Percentiles rank a stretch among this genome's conserved stretches.
phyloP scores from a whole-genome alignment of 164 flowering plant species.

The Saururus chinensis region DNA sequence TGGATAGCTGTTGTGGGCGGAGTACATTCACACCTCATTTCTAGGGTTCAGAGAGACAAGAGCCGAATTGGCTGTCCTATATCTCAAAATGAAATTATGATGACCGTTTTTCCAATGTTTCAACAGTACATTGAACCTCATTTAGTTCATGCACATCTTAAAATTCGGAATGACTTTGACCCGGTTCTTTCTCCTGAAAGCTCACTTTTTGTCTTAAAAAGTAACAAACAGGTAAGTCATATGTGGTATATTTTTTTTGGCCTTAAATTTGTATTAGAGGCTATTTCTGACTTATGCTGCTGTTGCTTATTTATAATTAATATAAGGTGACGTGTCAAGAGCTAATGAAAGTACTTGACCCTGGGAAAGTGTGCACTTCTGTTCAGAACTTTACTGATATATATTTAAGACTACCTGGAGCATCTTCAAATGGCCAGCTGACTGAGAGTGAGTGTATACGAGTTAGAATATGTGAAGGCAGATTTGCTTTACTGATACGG shows the following conservation, averaged over 20 bases:
- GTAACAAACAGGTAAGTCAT: conserved; percentile 69
- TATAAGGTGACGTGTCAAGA: conserved; percentile 83
- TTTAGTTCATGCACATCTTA: conserved; percentile 98
- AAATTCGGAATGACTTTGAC: conserved; percentile 98
- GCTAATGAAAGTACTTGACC: conserved; percentile 72
- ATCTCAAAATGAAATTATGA: conserved; percentile 93
- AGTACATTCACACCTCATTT: conserved; percentile 93
- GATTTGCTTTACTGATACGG: conserved; percentile 89
- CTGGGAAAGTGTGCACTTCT: conserved; percentile 81
- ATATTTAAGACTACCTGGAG: conserved; percentile 75
- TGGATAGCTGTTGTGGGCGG: conserved; percentile 99
- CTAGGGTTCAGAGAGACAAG: conserved; percentile 97
- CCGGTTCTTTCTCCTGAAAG: conserved; percentile 99
- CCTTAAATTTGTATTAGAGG: not conserved
- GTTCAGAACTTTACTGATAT: conserved; percentile 90
- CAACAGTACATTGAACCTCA: conserved; percentile 97
- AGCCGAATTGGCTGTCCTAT: conserved; percentile 63
- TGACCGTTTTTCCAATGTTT: conserved; percentile 93
- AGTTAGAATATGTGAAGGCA: conserved; percentile 95
- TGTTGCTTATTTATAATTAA: conserved; percentile 4
- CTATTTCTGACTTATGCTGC: not conserved
- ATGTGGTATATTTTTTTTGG: not conserved
- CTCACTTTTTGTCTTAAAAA: conserved; percentile 90
- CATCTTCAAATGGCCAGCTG: conserved; percentile 67
- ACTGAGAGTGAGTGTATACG: conserved; percentile 92